Base-by-base conservation (phyloP, 1,139 yeast species). In the Debaryomyces nepalensis region DNA sequence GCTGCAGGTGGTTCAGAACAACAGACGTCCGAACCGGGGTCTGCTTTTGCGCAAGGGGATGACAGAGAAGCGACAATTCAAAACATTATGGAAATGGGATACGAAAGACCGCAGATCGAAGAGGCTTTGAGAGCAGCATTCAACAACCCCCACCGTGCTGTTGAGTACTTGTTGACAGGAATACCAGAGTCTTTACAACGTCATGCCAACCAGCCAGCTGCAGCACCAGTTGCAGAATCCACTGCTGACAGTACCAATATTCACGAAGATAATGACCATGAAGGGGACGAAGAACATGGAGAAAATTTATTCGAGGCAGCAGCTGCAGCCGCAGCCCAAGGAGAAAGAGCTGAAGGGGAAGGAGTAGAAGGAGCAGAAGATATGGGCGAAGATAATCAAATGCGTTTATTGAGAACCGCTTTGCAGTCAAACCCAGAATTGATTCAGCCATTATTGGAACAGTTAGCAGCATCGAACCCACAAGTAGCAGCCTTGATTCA, bases 101-200 rank as follows among this genome's bases (percentile, higher is more conserved):
- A 89, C 62, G 90, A 87, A 40, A 82, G 96, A 55, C 77, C 81
- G 5, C 88, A 88, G 61, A 97, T 89, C 21, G 95, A 89, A 66
- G 79, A 82, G 32, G 99, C 99, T 0, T 74, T 93, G 62, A 81
- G 96, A 57, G 97, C 97, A 12, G 98, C 99, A 0, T 93, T 84
- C 69, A 93, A 93, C 67, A 91, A 93, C 66, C 99, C 99, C 19
- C 98, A 93, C 60, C 83, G 99, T 58, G 99, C 99, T 0, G 98
- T 91, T 5, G 99, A 95, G 62, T 91, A 93, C 63, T 75, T 93
- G 45, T 70, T 93, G 54, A 88, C 91, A 33, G 98, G 98, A 4
- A 82, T 93, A 41, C 98, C 98, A 27, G 93, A 86, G 53, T 65
- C 76, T 39, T 68, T 75, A 50, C 75, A 70, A 56, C 59, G 61